These are phyloP conservation scores for Brassica juncea DNA, from an alignment of 345 rosid species.

Conservation along the genomic window DNA sequence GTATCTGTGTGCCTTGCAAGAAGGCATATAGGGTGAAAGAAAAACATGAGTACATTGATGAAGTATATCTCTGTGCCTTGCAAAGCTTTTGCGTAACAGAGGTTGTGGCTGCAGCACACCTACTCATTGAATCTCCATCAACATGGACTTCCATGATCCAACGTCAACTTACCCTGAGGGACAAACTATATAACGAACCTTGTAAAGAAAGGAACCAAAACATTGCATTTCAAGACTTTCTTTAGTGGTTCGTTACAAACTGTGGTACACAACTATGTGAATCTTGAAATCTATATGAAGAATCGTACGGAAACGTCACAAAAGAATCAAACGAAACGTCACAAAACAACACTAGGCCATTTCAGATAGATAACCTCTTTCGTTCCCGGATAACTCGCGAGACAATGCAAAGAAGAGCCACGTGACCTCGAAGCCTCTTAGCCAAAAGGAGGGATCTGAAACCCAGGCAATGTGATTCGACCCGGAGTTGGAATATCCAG, in stretches of 20 bases:
- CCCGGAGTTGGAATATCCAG: not conserved
- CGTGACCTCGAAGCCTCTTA: not conserved
- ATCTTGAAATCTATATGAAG: no score
- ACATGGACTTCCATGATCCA: constrained; percentile 97
- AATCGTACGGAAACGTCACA: not conserved
- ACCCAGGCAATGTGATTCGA: not conserved
- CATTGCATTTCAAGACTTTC: no score
- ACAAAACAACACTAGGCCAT: no score
- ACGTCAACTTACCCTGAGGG: constrained; percentile 55
- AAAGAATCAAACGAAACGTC: no score
- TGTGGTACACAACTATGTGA: no score
- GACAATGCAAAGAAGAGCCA: not conserved
- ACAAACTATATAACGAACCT: no score
- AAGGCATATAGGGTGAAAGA: no score
- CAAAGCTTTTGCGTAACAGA: constrained; percentile 91
- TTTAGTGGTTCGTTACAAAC: no score
- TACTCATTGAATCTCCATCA: constrained; percentile 88
- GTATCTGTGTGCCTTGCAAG: no score
- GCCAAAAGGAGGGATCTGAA: not conserved
- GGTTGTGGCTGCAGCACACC: constrained; percentile 85
- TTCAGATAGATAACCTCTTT: constrained; percentile 21
- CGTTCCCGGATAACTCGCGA: not conserved
- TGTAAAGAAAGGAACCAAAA: no score
- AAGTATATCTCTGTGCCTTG: constrained; percentile 93
- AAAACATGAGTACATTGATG: constrained; percentile 64